Conservation (phyloP, 2,329 filamentous ascomycete species). For the Fusarium incarnatum region DNA sequence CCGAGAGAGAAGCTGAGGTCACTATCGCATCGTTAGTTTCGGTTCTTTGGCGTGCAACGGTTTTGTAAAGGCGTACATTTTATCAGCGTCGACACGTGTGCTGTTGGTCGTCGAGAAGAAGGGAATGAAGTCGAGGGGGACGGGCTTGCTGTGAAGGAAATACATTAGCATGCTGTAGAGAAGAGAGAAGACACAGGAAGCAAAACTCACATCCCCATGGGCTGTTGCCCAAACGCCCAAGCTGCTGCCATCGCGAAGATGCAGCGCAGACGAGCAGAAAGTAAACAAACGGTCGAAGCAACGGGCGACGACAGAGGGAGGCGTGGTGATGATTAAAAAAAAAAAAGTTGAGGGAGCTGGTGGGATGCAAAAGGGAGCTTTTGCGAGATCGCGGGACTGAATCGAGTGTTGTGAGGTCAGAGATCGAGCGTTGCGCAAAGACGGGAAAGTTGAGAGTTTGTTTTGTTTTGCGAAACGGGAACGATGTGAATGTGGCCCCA, state of each 20-base stretch:
- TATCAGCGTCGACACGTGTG: constrained; percentile 13
- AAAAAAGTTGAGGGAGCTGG: constrained; percentile 28
- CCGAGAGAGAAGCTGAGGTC: constrained; percentile 40
- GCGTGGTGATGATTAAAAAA: background rate
- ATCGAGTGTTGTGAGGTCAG: background rate
- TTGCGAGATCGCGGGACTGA: constrained; percentile 2
- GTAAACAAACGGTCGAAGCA: constrained; percentile 42
- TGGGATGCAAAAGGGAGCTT: background rate
- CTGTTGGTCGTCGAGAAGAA: constrained; percentile 43
- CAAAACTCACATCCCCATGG: constrained; percentile 37
- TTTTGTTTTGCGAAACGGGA: constrained; percentile 36
- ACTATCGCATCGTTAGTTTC: constrained; percentile 36
- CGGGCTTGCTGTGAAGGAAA: constrained; percentile 34
- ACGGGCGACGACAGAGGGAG: constrained; percentile 32
- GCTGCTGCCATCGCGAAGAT: constrained; percentile 44
- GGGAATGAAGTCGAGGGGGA: constrained; percentile 41
- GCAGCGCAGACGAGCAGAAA: constrained; percentile 37
- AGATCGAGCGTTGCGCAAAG: constrained; percentile 18
- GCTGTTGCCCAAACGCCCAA: constrained; percentile 41
- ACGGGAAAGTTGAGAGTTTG: constrained; percentile 9
- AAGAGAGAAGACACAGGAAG: background rate
- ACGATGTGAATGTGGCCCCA: constrained; percentile 22
- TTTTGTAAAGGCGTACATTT: constrained; percentile 32
- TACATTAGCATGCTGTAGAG: constrained; percentile 29
- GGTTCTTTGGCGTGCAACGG: background rate